A percentile compares a stretch with the other conserved stretches of the same genome.
Conservation (phyloP, 169 alveolate species). For the Theileria equi region DNA sequence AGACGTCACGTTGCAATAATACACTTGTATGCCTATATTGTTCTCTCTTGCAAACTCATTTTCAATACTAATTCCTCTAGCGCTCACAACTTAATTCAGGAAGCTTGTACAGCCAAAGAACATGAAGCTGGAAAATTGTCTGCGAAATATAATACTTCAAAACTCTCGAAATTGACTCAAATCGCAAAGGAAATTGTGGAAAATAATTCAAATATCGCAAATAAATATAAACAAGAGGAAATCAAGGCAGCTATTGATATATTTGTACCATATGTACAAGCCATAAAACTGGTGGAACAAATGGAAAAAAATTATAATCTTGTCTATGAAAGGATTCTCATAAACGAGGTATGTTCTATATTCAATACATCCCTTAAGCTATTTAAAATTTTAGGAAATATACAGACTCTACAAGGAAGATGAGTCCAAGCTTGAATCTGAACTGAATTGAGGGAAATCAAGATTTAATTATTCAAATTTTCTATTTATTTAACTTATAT, state of each 20-base stretch:
- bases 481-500: too few relatives aligned
- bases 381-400: too few relatives aligned
- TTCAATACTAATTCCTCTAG: too few relatives aligned
- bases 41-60: too few relatives aligned
- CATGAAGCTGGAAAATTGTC: not conserved
- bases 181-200: not conserved
- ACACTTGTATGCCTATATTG: too few relatives aligned
- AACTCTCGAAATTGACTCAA: not conserved
- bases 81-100: not conserved
- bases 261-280: not conserved
- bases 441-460: too few relatives aligned
- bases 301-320: not conserved
- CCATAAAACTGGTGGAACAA: not conserved
- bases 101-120: not conserved
- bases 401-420: too few relatives aligned
- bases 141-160: not conserved
- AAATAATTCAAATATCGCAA: not conserved
- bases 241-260: not conserved
- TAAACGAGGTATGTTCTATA: not conserved
- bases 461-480: too few relatives aligned
- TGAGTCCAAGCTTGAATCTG: too few relatives aligned
- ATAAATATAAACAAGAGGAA: not conserved
- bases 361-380: too few relatives aligned
- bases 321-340: not conserved
- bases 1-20: too few relatives aligned